phyloP scores from a whole-genome alignment of 805 yeast genomes.

The Tetrapisispora fleetii region DNA sequence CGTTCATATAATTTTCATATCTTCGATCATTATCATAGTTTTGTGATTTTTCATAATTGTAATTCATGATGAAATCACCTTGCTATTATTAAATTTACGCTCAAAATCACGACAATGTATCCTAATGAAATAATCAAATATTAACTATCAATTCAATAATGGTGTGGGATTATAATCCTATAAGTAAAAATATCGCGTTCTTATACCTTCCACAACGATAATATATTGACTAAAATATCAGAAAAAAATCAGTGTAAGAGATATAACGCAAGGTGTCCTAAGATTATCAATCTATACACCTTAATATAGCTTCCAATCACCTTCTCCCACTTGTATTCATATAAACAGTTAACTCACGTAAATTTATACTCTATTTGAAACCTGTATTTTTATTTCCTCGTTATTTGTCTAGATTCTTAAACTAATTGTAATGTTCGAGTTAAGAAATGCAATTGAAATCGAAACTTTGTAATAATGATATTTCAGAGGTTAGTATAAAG shows the following conservation, averaged over 20 bases:
- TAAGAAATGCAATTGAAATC: background rate
- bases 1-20: slow-evolving; percentile 1
- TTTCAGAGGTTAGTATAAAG: too few relatives aligned
- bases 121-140: background rate
- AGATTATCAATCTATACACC: background rate
- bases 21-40: background rate
- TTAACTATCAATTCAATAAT: too few relatives aligned
- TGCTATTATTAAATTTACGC: too few relatives aligned
- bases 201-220: background rate
- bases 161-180: background rate
- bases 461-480: background rate
- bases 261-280: background rate
- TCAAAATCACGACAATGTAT: background rate
- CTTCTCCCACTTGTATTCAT: background rate
- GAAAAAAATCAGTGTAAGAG: background rate
- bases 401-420: background rate
- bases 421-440: background rate
- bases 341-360: too few relatives aligned
- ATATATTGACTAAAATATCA: background rate
- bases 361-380: too few relatives aligned
- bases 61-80: background rate
- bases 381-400: background rate
- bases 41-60: background rate
- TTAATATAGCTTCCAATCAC: background rate
- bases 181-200: background rate